Conservation (phyloP, 176 grass and related monocot species). For the Ananas comosus region DNA sequence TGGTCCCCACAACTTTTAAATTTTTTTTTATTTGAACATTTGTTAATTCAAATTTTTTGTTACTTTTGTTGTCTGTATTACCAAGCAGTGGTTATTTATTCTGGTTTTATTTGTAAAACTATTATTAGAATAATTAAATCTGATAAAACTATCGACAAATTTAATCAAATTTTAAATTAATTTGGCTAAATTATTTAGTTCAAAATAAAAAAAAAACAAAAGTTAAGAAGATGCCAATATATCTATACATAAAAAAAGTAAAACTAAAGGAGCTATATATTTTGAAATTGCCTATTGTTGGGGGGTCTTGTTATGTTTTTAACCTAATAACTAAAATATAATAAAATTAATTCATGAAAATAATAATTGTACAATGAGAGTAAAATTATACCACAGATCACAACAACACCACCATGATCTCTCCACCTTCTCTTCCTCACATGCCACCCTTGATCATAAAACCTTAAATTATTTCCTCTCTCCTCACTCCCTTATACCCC, state of each 20-base stretch:
- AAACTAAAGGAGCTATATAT: too few species aligned
- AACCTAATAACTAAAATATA: too few species aligned
- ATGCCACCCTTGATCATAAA: constrained; percentile 11
- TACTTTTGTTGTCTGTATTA: too few species aligned
- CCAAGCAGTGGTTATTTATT: too few species aligned
- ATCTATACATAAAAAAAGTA: neutral
- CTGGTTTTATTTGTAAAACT: too few species aligned
- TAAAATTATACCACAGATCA: neutral
- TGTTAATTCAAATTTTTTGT: too few species aligned
- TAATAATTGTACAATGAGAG: neutral
- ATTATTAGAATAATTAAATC: too few species aligned
- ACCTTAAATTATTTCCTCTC: constrained; percentile 24
- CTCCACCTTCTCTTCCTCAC: constrained; percentile 27
- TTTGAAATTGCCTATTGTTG: too few species aligned
- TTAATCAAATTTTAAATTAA: neutral
- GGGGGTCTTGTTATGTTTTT: too few species aligned
- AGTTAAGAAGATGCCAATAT: neutral
- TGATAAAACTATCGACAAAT: too few species aligned
- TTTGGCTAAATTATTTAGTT: neutral
- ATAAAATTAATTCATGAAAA: neutral
- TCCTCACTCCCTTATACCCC: constrained; percentile 31
- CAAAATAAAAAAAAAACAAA: neutral
- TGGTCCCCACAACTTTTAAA: too few species aligned
- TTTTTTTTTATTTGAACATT: too few species aligned
- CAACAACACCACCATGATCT: neutral